Conservation (phyloP, 495 filamentous ascomycete genomes). For the Acidiella bohemica region DNA sequence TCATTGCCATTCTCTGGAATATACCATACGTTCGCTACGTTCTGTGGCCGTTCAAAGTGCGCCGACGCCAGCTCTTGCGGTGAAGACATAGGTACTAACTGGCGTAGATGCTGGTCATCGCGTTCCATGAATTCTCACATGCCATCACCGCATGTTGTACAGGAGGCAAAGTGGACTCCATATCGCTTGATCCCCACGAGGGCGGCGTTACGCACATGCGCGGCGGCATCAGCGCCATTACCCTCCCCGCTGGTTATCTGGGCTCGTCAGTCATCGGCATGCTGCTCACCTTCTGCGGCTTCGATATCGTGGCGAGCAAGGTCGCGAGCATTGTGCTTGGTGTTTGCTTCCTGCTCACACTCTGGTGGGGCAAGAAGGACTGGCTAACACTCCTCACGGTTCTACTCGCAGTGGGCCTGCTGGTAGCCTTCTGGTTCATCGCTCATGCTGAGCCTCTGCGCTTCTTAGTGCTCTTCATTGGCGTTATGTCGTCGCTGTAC, state of each 20-base stretch:
- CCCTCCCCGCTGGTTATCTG: constrained; percentile 63
- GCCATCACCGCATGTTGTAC: constrained; percentile 60
- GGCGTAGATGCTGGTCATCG: constrained; percentile 69
- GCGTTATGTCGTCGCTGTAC: constrained; percentile 65
- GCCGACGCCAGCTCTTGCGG: too few species aligned
- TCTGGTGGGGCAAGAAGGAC: constrained; percentile 69
- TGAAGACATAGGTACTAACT: background rate
- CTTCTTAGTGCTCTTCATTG: constrained; percentile 70
- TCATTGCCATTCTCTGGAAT: constrained; percentile 67
- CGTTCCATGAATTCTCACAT: constrained; percentile 74
- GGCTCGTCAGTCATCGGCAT: constrained; percentile 64
- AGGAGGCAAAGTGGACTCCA: constrained; percentile 60
- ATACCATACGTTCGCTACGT: constrained; percentile 58
- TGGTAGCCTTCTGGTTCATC: constrained; percentile 72
- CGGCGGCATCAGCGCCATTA: constrained; percentile 61
- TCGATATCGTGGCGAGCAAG: constrained; percentile 68
- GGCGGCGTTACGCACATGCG: constrained; percentile 66
- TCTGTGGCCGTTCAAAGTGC: constrained; percentile 80
- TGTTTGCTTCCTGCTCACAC: constrained; percentile 58
- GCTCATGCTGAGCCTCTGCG: constrained; percentile 55
- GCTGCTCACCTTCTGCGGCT: constrained; percentile 65
- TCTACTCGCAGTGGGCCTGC: constrained; percentile 50
- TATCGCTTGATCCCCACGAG: constrained; percentile 53
- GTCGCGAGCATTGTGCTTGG: constrained; percentile 58
- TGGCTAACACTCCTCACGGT: constrained; percentile 64